A percentile compares a stretch with the other conserved stretches of the same genome.
phyloP scores from a whole-genome alignment of 2,329 filamentous ascomycete genomes.

The Fusarium goolgardi region DNA sequence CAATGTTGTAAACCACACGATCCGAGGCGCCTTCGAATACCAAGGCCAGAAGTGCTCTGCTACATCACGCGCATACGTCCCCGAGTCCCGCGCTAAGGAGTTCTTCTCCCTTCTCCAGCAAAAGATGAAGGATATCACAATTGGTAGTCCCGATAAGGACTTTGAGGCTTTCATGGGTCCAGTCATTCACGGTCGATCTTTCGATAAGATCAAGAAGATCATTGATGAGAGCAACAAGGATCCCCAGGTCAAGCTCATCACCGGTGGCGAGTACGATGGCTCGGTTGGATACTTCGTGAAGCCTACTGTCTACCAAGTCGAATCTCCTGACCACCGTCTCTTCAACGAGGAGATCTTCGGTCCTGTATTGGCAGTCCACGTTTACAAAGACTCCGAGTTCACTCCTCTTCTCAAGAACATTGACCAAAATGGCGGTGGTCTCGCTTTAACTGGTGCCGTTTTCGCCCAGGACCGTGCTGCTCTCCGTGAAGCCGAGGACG shows the following conservation, averaged over 20 bases:
- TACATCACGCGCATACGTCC: constrained; percentile 82
- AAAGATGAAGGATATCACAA: constrained; percentile 75
- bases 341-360: constrained; percentile 85
- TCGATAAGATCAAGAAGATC: constrained; percentile 80
- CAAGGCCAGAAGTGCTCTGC: constrained; percentile 93
- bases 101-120: constrained; percentile 74
- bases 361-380: constrained; percentile 77
- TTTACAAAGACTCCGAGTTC: constrained; percentile 76
- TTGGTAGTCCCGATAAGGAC: constrained; percentile 76
- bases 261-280: constrained; percentile 80
- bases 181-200: constrained; percentile 83
- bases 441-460: constrained; percentile 61
- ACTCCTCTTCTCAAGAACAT: constrained; percentile 51
- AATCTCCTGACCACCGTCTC: constrained; percentile 77
- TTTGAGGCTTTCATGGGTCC: constrained; percentile 82
- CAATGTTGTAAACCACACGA: constrained; percentile 84
- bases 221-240: constrained; percentile 86
- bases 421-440: constrained; percentile 57
- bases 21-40: constrained; percentile 89
- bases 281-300: constrained; percentile 84
- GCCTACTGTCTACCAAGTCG: constrained; percentile 83
- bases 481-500: constrained; percentile 62
- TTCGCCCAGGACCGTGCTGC: constrained; percentile 62
- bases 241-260: constrained; percentile 75
- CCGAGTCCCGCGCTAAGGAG: constrained; percentile 77